These are phyloP conservation scores for Arthrobotrys sphaeroides DNA, from an alignment of 2,329 filamentous ascomycete species.

Conservation along the genomic window DNA sequence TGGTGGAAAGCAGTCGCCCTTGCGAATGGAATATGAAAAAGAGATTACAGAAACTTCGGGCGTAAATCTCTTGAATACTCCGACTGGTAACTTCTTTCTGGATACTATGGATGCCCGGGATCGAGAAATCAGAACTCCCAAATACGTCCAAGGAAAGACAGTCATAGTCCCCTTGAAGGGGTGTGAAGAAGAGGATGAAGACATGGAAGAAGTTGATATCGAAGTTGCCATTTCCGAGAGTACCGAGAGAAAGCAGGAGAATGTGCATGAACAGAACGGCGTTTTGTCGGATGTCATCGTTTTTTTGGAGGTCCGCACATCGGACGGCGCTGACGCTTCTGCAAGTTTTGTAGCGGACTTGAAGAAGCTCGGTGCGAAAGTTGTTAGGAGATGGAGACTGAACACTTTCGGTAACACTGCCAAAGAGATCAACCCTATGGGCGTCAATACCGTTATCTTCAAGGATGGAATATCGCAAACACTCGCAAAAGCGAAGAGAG, in stretches of 20 bases:
- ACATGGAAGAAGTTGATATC: slow-evolving; percentile 19
- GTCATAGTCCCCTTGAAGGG: slow-evolving; percentile 38
- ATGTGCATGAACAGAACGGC: neutral
- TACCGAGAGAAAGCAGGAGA: neutral
- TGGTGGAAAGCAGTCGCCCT: slow-evolving; percentile 18
- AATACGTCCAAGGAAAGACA: slow-evolving; percentile 19
- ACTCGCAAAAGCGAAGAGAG: slow-evolving; percentile 30
- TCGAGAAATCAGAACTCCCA: slow-evolving; percentile 23
- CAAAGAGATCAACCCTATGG: slow-evolving; percentile 29
- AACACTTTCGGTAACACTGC: slow-evolving; percentile 17
- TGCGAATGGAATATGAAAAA: slow-evolving; percentile 35
- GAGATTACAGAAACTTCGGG: slow-evolving; percentile 33
- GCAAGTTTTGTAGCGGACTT: slow-evolving; percentile 28
- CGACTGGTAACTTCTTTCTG: slow-evolving; percentile 41
- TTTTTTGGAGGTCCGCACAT: slow-evolving; percentile 42
- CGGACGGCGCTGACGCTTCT: slow-evolving; percentile 36
- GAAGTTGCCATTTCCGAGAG: neutral
- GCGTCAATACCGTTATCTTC: slow-evolving; percentile 42
- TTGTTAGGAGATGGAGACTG: slow-evolving; percentile 36
- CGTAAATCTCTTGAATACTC: slow-evolving; percentile 2
- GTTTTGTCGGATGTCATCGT: slow-evolving; percentile 11
- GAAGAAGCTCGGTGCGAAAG: slow-evolving; percentile 24
- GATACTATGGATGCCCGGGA: slow-evolving; percentile 32
- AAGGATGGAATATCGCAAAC: slow-evolving; percentile 31
- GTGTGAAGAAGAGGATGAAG: slow-evolving; percentile 18